phyloP scores from a whole-genome alignment of 441 rosid species.

The Breynia disticha region DNA sequence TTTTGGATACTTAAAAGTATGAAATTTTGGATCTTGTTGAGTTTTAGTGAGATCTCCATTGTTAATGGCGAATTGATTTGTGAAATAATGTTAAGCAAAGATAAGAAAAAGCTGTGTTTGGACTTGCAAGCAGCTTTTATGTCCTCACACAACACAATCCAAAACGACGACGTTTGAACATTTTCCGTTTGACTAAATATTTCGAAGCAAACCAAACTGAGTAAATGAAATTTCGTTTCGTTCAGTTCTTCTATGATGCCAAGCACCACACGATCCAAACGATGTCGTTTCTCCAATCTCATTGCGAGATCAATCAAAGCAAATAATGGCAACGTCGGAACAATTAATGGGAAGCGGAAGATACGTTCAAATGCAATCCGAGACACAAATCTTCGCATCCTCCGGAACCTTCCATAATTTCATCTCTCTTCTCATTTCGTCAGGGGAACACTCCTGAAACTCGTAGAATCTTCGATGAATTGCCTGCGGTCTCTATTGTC shows the following conservation, averaged over 20 bases:
- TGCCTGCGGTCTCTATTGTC: slow-evolving; percentile 68
- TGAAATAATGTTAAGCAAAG: no score
- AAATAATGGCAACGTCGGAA: slow-evolving; percentile 70
- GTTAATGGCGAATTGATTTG: no score
- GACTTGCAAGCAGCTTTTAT: background rate
- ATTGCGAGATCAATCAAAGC: no score
- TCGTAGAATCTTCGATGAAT: slow-evolving; percentile 73
- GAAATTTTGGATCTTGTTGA: slow-evolving; percentile 10
- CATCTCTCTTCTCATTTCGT: slow-evolving; percentile 45
- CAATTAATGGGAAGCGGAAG: slow-evolving; percentile 49
- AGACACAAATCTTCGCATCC: slow-evolving; percentile 24
- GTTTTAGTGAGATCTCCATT: background rate
- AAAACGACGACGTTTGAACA: no score
- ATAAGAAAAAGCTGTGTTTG: no score
- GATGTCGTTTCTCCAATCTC: no score
- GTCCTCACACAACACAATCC: no score
- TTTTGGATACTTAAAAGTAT: background rate
- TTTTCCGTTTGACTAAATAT: no score
- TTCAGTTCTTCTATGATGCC: no score
- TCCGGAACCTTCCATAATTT: slow-evolving; percentile 29
- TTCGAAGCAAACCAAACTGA: no score
- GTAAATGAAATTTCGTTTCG: no score
- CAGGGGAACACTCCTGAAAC: slow-evolving; percentile 40
- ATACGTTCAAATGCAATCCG: slow-evolving; percentile 68
- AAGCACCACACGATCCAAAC: no score